phyloP scores from a whole-genome alignment of 148 eudicot genomes.

The Cornus suecica region DNA sequence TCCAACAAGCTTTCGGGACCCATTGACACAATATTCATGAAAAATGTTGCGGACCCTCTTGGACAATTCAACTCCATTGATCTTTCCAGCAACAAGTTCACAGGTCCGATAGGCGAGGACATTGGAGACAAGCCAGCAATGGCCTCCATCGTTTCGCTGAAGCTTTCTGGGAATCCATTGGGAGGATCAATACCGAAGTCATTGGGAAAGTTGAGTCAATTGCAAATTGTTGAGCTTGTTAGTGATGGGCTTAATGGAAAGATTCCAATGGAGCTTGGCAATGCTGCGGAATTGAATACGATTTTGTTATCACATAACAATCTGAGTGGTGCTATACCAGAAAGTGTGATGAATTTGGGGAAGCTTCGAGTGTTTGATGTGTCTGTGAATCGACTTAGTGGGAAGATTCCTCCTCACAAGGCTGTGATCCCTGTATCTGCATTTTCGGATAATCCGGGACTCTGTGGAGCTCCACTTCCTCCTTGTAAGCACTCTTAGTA shows the following conservation, averaged over 20 bases:
- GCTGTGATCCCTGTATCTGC: slow-evolving; percentile 49
- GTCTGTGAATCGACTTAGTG: slow-evolving; percentile 59
- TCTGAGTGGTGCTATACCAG: slow-evolving; percentile 55
- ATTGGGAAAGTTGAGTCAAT: slow-evolving; percentile 45
- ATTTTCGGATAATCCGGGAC: slow-evolving; percentile 56
- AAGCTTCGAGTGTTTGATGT: slow-evolving; percentile 49
- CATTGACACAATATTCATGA: slow-evolving; percentile 34
- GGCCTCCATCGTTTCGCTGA: slow-evolving; percentile 42
- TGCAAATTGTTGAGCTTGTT: slow-evolving; percentile 42
- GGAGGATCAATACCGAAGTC: slow-evolving; percentile 64
- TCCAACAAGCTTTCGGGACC: slow-evolving; percentile 61
- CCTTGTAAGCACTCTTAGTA: slow-evolving; percentile 42
- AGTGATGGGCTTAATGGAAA: slow-evolving; percentile 33
- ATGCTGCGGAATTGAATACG: slow-evolving; percentile 35
- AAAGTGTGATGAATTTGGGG: slow-evolving; percentile 40
- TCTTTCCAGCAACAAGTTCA: slow-evolving; percentile 55
- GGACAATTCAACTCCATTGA: slow-evolving; percentile 62
- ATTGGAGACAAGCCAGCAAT: slow-evolving; percentile 41
- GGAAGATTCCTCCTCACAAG: slow-evolving; percentile 63
- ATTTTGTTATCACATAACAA: slow-evolving; percentile 45
- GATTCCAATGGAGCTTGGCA: slow-evolving; percentile 56
- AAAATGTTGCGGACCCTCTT: slow-evolving; percentile 28
- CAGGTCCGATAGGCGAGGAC: slow-evolving; percentile 40
- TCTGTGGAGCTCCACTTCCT: slow-evolving; percentile 81
- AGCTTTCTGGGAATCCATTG: slow-evolving; percentile 54